phyloP scores from a whole-genome alignment of 2,329 filamentous ascomycete genomes.

The Penicillium digitatum region DNA sequence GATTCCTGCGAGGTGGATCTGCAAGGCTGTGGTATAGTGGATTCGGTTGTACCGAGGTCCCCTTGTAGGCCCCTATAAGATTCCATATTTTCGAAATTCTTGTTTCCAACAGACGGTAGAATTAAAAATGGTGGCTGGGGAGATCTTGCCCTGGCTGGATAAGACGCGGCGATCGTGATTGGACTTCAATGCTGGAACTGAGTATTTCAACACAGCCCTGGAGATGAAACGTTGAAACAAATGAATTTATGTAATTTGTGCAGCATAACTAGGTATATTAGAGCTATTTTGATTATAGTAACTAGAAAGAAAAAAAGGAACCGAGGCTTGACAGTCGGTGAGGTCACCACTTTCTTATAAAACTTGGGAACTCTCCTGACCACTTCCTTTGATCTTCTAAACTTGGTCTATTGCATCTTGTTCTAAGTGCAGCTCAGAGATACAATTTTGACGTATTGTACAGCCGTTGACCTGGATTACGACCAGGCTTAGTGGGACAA shows the following conservation, averaged over 20 bases:
- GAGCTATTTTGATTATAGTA: not conserved
- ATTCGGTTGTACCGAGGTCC: not conserved
- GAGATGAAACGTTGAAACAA: not conserved
- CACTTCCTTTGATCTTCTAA: not conserved
- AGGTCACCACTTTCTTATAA: not conserved
- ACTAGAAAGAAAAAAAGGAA: not conserved
- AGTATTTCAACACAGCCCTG: not conserved
- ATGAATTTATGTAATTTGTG: not conserved
- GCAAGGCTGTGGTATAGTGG: not conserved
- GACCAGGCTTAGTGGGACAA: not conserved
- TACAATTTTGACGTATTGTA: not conserved
- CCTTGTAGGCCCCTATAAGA: not conserved
- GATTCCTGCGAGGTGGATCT: not conserved
- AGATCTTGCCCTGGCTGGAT: not conserved
- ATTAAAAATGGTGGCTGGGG: not conserved
- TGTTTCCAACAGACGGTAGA: not conserved
- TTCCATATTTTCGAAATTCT: not conserved
- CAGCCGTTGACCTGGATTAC: not conserved
- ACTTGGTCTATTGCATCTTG: not conserved
- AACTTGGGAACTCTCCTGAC: too few relatives aligned
- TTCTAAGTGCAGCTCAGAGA: not conserved
- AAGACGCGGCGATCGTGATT: not conserved
- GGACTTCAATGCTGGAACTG: not conserved
- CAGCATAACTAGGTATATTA: not conserved
- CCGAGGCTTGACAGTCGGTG: slow-evolving; percentile 1